Evolutionary conservation across 805 yeast species (phyloP), one percentile per base, ranked within the genome.

Genomic region (Candida pseudoglaebosa): DNA sequence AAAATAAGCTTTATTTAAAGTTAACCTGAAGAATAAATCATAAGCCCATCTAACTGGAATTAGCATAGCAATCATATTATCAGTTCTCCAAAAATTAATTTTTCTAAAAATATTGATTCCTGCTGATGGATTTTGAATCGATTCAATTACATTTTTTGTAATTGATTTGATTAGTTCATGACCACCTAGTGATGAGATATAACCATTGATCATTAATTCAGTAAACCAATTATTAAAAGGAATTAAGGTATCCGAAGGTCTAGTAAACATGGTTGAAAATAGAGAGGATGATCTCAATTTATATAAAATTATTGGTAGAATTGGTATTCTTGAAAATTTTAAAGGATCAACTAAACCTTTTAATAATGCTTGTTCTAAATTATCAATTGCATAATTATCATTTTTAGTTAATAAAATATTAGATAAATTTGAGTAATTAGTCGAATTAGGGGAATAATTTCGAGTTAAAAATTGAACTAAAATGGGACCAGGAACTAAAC

Each of bases 281-380:
- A 62, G 37, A 32, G 67, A 64, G 19, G 62, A 56, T 9, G 50
- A 45, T 32, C 71, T 52, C 68, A 66, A 59, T 22, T 67, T 47
- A 46, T 62, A 67, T 40, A 68, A 38, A 24, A 65, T 53, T 12
- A 67, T 48, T 4, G 73, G 73, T n/a, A 68, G 53, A 8, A 59
- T 42, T 3, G 71, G 67, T 12, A 68, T 53, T 21, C 66, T 50
- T 14, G 67, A 56, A 42, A 66, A 57, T 40, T 64, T 64, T 35
- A 61, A 46, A 6, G 67, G 70, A 45, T 61, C 68, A 4, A 63
- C 49, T 14, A 59, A 36, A 1, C 68, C 68, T 16, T 48, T 52
- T 9, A 51, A 46, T 4, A 63, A 44, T 3, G 65, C 66, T 28
- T 49, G 52, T 32, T 62, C 67, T 21, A 62, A 47, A 35, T 50